Evolutionary conservation across 805 yeast genomes (phyloP).

Genomic region (Candida tallmaniae): DNA sequence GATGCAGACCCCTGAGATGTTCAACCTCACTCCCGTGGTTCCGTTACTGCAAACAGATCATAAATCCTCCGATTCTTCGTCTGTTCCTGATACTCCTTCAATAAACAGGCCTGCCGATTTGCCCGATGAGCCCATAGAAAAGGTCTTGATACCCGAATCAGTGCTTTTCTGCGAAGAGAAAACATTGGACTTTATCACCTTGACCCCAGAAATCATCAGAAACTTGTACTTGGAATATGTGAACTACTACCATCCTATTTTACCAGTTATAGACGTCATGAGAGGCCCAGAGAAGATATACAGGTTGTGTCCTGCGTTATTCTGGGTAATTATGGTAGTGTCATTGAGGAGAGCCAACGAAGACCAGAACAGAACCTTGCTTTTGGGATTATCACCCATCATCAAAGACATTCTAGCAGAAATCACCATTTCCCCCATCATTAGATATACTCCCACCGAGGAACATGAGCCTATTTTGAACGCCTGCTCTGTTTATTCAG

Average conservation of each 20-base stretch:
- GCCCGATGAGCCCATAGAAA: conserved; percentile 4
- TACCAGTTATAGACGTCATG: conserved; percentile 81
- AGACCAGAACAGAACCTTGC: conserved; percentile 33
- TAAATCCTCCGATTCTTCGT: conserved; percentile 10
- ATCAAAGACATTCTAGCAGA: conserved; percentile 80
- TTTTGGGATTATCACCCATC: conserved; percentile 59
- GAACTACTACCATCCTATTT: conserved; percentile 71
- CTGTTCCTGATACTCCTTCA: conserved; percentile 29
- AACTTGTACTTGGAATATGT: conserved; percentile 67
- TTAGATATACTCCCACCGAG: conserved; percentile 75
- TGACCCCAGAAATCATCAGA: conserved; percentile 57
- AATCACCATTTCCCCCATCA: conserved; percentile 84
- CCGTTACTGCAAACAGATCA: conserved; percentile 1
- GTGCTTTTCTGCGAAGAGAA: conserved; percentile 59
- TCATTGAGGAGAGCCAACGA: conserved; percentile 63
- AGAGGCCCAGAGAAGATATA: conserved; percentile 82
- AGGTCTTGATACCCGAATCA: conserved; percentile 12
- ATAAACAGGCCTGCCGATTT: conserved; percentile 11
- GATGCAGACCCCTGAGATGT: not conserved
- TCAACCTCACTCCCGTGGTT: not conserved
- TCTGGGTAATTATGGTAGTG: conserved; percentile 90
- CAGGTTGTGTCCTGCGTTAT: conserved; percentile 77
- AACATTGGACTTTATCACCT: conserved; percentile 60
- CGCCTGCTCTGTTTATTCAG: conserved; percentile 88
- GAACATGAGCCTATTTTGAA: conserved; percentile 78